Conservation (phyloP, 2,329 filamentous ascomycete species). For the Nigrospora osmanthi region DNA sequence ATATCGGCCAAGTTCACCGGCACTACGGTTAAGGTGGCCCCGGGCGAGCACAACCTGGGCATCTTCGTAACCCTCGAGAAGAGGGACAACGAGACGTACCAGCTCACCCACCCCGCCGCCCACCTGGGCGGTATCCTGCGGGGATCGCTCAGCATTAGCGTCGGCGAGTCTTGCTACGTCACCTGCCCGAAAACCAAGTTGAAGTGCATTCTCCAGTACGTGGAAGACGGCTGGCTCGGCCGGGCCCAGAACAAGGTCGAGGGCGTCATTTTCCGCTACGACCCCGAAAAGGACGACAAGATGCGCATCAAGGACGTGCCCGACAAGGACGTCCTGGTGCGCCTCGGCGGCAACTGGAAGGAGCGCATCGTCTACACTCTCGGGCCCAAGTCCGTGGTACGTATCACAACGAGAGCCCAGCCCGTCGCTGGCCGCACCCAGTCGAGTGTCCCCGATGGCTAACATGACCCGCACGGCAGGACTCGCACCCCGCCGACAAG, state of each 20-base stretch:
- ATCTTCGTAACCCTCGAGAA: slow-evolving; percentile 87
- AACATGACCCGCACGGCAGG: slow-evolving; percentile 14
- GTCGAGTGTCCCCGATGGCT: background rate
- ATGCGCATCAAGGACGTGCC: slow-evolving; percentile 77
- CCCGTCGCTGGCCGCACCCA: background rate
- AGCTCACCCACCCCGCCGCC: slow-evolving; percentile 89
- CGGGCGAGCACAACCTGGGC: slow-evolving; percentile 88
- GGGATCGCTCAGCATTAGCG: slow-evolving; percentile 81
- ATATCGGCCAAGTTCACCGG: slow-evolving; percentile 97
- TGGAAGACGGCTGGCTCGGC: slow-evolving; percentile 92
- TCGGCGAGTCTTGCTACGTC: slow-evolving; percentile 82
- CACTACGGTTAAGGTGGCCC: slow-evolving; percentile 83
- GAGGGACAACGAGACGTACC: slow-evolving; percentile 81
- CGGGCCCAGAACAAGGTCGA: slow-evolving; percentile 86
- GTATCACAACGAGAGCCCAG: slow-evolving; percentile 21
- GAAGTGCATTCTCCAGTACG: slow-evolving; percentile 87
- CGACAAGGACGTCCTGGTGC: slow-evolving; percentile 73
- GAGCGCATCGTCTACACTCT: slow-evolving; percentile 56
- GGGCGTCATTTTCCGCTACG: slow-evolving; percentile 84
- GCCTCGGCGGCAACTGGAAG: slow-evolving; percentile 83
- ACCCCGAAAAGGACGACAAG: slow-evolving; percentile 77
- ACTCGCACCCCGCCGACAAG: slow-evolving; percentile 44
- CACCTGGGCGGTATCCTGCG: slow-evolving; percentile 82
- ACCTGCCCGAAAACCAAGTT: slow-evolving; percentile 84
- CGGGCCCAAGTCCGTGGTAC: slow-evolving; percentile 53